A percentile compares a stretch with the other conserved stretches of the same genome.
phyloP scores from a whole-genome alignment of 345 rosid genomes.

The Euphorbia tirucalli region DNA sequence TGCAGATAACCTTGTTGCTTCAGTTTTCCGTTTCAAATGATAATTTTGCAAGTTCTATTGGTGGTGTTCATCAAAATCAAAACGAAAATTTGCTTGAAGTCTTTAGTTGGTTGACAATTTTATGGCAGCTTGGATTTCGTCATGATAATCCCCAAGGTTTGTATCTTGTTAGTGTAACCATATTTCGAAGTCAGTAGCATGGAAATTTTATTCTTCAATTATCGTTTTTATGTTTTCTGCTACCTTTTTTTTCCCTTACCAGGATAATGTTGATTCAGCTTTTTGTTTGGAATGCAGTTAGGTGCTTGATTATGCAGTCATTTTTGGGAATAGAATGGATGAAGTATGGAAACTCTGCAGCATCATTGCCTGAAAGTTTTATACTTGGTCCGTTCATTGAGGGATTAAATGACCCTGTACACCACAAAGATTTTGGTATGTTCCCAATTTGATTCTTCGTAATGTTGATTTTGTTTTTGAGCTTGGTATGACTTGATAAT shows the following conservation, averaged over 20 bases:
- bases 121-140: constrained; percentile 79
- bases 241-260: neutral
- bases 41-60: constrained; percentile 40
- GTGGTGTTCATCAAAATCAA: constrained; percentile 31
- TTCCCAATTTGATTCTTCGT: constrained; percentile 18
- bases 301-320: constrained; percentile 92
- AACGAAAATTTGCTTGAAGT: constrained; percentile 41
- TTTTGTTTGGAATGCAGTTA: constrained; percentile 55
- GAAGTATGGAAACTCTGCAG: constrained; percentile 51
- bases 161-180: constrained; percentile 15
- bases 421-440: constrained; percentile 92
- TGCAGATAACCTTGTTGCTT: constrained; percentile 70
- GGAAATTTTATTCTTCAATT: neutral
- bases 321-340: constrained; percentile 76
- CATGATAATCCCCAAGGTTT: constrained; percentile 96
- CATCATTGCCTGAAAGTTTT: constrained; percentile 65
- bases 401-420: constrained; percentile 79
- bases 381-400: constrained; percentile 79
- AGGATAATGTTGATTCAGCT: constrained; percentile 2
- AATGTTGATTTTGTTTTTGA: constrained; percentile 7
- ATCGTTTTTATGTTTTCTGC: neutral
- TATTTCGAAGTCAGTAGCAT: constrained; percentile 4
- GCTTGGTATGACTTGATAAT: constrained; percentile 6
- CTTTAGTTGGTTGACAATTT: constrained; percentile 73
- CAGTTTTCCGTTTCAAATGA: constrained; percentile 51